Base-by-base conservation (phyloP, 1,284 basidiomycete genomes). In the Apiotrichum gracile region DNA sequence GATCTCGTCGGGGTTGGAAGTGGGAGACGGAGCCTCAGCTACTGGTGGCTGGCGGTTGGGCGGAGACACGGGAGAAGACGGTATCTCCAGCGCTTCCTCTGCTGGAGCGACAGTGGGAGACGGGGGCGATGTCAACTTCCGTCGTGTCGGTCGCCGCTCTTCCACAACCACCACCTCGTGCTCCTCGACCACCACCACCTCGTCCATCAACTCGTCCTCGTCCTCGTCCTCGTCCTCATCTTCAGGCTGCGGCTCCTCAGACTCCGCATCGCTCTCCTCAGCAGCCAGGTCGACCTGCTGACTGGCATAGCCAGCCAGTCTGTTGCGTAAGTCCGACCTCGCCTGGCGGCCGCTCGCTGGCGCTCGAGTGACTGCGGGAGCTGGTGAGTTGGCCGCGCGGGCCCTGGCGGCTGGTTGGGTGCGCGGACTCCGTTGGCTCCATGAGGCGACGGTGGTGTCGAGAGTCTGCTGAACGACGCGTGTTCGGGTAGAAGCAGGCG, bases 241-340 rank as follows among this genome's bases (percentile, higher is more conserved):
- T 44, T 35, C 42, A n/a, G 25, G 40, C 8, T 61, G 60, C 3
- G 59, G 60, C n/a, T 57, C 65, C 19, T 54, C 58, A n/a, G n/a
- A n/a, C 12, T 43, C 40, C 40, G 21, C 12, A 12, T 47, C 45
- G 16, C 31, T 34, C 21, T 4, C 67, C 14, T 52, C 47, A 10
- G 22, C 26, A 10, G 33, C 22, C 14, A 46, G 26, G 37, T 46
- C 50, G 3, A 51, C 29, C 10, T 45, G 43, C 22, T 64, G 67
- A 52, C 80, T 76, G n/a, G 82, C 79, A 69, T 83, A 86, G 14
- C 73, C 76, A 45, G 73, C 76, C 50, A 87, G 65, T 41, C 70
- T 76, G 43, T 71, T 75, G 49, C 80, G 74, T 38, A 85, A 72
- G 38, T 61, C 74, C 46, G 68, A 62, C 37, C 70, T 72, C 26